Evolutionary conservation across 495 filamentous ascomycete species (phyloP).

Genomic region (Opeltia flavorubescens): DNA sequence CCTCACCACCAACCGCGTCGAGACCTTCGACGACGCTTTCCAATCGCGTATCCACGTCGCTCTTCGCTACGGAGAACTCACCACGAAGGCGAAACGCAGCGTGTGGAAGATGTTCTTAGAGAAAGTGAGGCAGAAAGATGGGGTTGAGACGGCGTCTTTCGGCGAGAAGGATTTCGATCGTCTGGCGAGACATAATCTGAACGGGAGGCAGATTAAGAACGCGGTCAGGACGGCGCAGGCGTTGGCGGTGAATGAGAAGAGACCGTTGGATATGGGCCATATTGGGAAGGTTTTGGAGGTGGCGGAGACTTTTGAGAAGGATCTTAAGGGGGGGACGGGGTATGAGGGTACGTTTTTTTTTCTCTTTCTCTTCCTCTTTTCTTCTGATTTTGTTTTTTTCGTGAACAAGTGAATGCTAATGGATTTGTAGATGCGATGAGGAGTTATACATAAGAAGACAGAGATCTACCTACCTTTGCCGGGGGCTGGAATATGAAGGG

Average conservation of each 20-base stretch:
- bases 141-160: constrained; percentile 47
- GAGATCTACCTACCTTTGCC: too few species aligned
- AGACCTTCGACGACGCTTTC: constrained; percentile 58
- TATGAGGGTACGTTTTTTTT: constrained; percentile 21
- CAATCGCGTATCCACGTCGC: constrained; percentile 59
- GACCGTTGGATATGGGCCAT: constrained; percentile 61
- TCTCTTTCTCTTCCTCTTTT: not conserved
- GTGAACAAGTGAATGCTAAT: not conserved
- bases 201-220: constrained; percentile 97
- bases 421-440: constrained; percentile 28
- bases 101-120: constrained; percentile 83
- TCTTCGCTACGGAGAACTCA: constrained; percentile 67
- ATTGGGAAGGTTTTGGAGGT: constrained; percentile 74
- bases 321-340: constrained; percentile 52
- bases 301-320: constrained; percentile 66
- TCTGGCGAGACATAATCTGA: constrained; percentile 57
- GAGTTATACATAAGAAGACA: constrained; percentile 32
- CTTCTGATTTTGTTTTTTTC: not conserved
- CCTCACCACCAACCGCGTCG: constrained; percentile 66
- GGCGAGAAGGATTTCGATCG: constrained; percentile 51
- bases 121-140: constrained; percentile 43
- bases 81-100: constrained; percentile 56
- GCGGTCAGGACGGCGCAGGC: constrained; percentile 76
- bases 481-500: not conserved
- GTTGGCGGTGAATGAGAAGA: constrained; percentile 62